phyloP scores from a whole-genome alignment of 768 basidiomycete species.

The Scleroderma bovista region DNA sequence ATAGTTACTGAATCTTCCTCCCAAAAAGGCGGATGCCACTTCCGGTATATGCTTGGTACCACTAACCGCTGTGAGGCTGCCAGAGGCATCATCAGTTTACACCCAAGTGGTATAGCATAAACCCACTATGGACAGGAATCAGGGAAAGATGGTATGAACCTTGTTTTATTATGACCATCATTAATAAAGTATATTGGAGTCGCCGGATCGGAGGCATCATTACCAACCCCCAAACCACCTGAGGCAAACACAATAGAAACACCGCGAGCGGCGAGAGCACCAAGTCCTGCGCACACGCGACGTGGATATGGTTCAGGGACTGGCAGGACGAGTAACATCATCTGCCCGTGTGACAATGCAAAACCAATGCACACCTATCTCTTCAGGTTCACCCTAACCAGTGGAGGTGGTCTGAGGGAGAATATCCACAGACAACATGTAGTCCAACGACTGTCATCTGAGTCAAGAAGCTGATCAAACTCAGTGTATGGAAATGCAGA shows the following conservation, averaged over 20 bases:
- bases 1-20: conserved; percentile 70
- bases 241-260: conserved; percentile 60
- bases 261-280: conserved; percentile 63
- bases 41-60: conserved; percentile 51
- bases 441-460: too few relatives aligned
- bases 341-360: not conserved
- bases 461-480: not conserved
- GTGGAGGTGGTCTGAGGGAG: too few relatives aligned
- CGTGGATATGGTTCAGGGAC: conserved; percentile 54
- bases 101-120: too few relatives aligned
- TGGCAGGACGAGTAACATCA: conserved; percentile 16
- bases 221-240: conserved; percentile 71
- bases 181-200: conserved; percentile 55
- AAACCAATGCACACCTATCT: too few relatives aligned
- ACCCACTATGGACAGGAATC: too few relatives aligned
- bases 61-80: conserved; percentile 68
- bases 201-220: conserved; percentile 43
- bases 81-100: not conserved
- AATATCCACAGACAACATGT: too few relatives aligned
- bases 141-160: conserved; percentile 57
- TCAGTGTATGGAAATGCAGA: conserved; percentile 14
- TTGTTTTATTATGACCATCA: conserved; percentile 48
- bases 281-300: conserved; percentile 56
- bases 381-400: too few relatives aligned
- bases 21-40: conserved; percentile 55